phyloP scores from a whole-genome alignment of 345 rosid species.

The Citrus maxima region DNA sequence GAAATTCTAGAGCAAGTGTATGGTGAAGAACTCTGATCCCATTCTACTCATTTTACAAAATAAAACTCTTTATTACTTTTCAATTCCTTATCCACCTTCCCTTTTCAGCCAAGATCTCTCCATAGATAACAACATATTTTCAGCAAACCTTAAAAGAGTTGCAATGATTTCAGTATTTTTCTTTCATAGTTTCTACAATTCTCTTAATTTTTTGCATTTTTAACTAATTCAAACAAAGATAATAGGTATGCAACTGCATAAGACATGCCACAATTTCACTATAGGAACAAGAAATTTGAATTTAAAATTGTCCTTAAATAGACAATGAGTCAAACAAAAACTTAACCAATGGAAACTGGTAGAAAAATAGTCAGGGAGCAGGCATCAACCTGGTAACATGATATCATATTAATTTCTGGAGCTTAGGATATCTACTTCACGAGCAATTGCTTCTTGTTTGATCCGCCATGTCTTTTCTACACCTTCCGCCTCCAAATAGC shows the following conservation, averaged over 20 bases:
- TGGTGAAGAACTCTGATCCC: background rate
- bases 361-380: background rate
- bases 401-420: constrained; percentile 74
- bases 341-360: background rate
- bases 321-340: background rate
- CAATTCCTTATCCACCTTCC: background rate
- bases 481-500: constrained; percentile 84
- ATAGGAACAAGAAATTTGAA: background rate
- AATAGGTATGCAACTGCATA: background rate
- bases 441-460: constrained; percentile 60
- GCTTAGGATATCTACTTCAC: constrained; percentile 60
- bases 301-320: background rate
- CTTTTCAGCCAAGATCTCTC: background rate
- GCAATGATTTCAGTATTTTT: background rate
- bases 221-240: too few species aligned
- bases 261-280: background rate
- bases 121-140: background rate
- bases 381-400: constrained; percentile 69
- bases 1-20: background rate
- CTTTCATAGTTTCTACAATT: background rate
- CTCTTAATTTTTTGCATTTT: background rate
- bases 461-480: constrained; percentile 81
- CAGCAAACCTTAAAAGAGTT: background rate
- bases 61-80: background rate
- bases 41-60: background rate